Evolutionary conservation across 2,329 filamentous ascomycete species (phyloP).

Genomic region (Beauveria bassiana): DNA sequence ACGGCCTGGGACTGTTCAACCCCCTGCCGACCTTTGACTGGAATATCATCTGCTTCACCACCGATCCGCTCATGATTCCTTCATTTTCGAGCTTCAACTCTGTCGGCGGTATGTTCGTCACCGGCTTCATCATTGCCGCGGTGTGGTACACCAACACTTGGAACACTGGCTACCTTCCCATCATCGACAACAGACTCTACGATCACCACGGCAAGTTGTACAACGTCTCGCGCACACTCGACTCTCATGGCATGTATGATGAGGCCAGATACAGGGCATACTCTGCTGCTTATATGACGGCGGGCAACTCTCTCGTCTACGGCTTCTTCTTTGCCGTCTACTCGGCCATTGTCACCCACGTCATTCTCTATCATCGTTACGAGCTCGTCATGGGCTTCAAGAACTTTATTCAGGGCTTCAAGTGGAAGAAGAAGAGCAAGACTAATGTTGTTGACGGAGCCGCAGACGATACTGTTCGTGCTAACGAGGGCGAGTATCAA

Average conservation of each 20-base stretch:
- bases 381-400: conserved; percentile 21
- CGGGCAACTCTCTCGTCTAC: conserved; percentile 24
- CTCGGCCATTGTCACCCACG: conserved; percentile 21
- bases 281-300: conserved; percentile 18
- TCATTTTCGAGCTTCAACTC: conserved; percentile 23
- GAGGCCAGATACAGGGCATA: conserved; percentile 44
- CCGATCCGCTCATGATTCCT: conserved; percentile 13
- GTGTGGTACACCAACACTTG: conserved; percentile 35
- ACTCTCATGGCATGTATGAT: conserved; percentile 40
- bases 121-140: conserved; percentile 45
- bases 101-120: conserved; percentile 33
- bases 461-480: conserved; percentile 9
- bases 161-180: conserved; percentile 46
- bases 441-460: neutral
- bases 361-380: conserved; percentile 24
- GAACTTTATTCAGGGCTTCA: conserved; percentile 19
- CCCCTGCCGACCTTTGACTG: conserved; percentile 41
- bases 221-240: conserved; percentile 44
- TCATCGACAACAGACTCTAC: conserved; percentile 45
- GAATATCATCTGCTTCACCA: conserved; percentile 25
- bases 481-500: conserved; percentile 29
- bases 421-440: conserved; percentile 16
- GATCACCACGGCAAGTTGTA: conserved; percentile 49
- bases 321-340: conserved; percentile 23
- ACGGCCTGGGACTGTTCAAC: conserved; percentile 30